Evolutionary conservation across 352 stramenopile species (phyloP), one percentile per base, ranked within the genome.

Genomic region (Globisporangium mamillatum): DNA sequence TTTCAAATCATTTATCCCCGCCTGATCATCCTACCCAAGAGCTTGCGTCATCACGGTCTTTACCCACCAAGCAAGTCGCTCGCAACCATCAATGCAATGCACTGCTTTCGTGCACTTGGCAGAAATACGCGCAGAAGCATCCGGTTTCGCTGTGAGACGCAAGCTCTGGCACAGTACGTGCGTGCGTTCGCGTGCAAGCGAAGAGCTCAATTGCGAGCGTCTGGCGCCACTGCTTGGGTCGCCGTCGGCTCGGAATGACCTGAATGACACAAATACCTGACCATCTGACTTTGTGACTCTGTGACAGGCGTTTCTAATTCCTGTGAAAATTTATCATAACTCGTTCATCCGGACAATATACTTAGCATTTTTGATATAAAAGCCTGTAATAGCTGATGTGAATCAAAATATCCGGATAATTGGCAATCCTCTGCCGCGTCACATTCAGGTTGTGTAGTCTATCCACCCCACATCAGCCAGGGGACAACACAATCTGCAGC

Each of bases 261-360:
- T 50, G 41, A n/a, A 61, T 22, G 55, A 27, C 55, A 22, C 54
- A 20, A 50, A 50, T 16, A 50, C 14, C 16, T 46, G 38, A 46
- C 38, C 38, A 46, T 7, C 16, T 16, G 16, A 8, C 41, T 8
- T 25, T 25, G 20, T 54, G 46, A 25, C 48, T 25, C 10, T 63
- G 58, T 63, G 58, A 64, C 58, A 64, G 38, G 38, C 55, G 58
- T 64, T 53, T 50, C 58, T 50, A 25, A 14, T 18, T 34, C 36
- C 58, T 64, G n/a, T 54, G 32, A 32, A 54, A 54, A 2, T 5
- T 14, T 22, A 64, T 64, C 3, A 10, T 1, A 0, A 32, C 10
- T 9, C 6, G 0, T 4, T 4, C 22, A 64, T 64, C 58, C 34
- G 38, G 58, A 54, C 22, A 12, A 5, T 18, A 24, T 59, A 4